These are phyloP conservation scores for Pisolithus thermaeus DNA, from an alignment of 1,284 basidiomycete species.

Conservation along the genomic window DNA sequence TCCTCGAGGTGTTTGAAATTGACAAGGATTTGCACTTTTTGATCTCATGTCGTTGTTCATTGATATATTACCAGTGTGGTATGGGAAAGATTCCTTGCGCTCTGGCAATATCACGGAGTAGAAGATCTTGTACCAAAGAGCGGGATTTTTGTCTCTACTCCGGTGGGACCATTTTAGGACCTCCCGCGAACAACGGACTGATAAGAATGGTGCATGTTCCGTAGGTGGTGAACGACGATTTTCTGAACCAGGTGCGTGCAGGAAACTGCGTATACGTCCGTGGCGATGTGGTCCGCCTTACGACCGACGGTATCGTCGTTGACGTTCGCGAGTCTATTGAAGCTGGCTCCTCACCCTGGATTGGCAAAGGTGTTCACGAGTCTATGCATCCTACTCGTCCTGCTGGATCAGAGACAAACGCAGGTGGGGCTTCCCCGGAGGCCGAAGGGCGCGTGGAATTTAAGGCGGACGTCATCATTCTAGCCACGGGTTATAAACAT, in stretches of 20 bases:
- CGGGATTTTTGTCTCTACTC: conserved; percentile 47
- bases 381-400: conserved; percentile 1
- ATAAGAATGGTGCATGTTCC: background rate
- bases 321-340: conserved; percentile 25
- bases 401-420: conserved; percentile 9
- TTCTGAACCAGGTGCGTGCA: conserved; percentile 45
- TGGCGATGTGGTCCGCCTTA: conserved; percentile 46
- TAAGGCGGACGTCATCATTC: conserved; percentile 51
- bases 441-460: conserved; percentile 22
- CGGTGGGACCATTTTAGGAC: conserved; percentile 21
- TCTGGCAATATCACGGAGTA: conserved; percentile 50
- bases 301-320: conserved; percentile 38
- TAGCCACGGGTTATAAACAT: conserved; percentile 58
- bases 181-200: background rate
- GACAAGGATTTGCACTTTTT: background rate
- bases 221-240: conserved; percentile 52
- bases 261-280: conserved; percentile 50
- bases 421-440: background rate
- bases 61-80: conserved; percentile 34
- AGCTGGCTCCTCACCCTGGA: background rate
- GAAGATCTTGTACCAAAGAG: conserved; percentile 40
- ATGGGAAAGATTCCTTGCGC: conserved; percentile 45
- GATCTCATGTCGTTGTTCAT: background rate
- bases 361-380: background rate
- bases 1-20: too few species aligned